phyloP scores from a whole-genome alignment of 2,329 filamentous ascomycete species.

The Colletotrichum sp. region DNA sequence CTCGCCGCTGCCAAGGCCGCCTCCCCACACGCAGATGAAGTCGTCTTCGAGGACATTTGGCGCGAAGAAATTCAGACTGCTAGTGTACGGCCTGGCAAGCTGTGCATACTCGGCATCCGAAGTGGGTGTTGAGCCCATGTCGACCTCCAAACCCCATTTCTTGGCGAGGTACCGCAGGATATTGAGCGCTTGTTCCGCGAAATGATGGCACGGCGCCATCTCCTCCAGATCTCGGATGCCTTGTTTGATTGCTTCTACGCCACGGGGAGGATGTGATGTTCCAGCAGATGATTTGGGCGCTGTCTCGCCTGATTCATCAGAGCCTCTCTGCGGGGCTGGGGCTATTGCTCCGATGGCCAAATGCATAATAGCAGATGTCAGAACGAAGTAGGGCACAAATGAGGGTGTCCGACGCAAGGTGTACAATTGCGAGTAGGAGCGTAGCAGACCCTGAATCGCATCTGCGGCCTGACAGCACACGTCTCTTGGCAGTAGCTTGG shows the following conservation, averaged over 20 bases:
- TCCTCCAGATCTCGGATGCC: constrained; percentile 64
- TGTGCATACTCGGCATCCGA: constrained; percentile 41
- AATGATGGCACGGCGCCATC: constrained; percentile 67
- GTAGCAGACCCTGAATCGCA: constrained; percentile 60
- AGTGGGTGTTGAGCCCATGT: constrained; percentile 39
- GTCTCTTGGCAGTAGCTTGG: constrained; percentile 66
- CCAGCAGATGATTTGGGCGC: constrained; percentile 27
- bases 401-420: constrained; percentile 64
- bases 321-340: constrained; percentile 17
- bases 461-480: constrained; percentile 69
- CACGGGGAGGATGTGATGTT: constrained; percentile 41
- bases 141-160: constrained; percentile 63
- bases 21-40: constrained; percentile 53
- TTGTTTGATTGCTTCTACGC: constrained; percentile 52
- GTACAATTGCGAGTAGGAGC: constrained; percentile 64
- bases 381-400: constrained; percentile 67
- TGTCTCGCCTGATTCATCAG: not conserved
- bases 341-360: constrained; percentile 55
- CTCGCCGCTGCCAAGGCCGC: constrained; percentile 12
- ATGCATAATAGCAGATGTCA: constrained; percentile 66
- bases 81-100: constrained; percentile 51
- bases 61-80: constrained; percentile 62
- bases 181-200: constrained; percentile 65
- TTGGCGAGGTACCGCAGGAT: constrained; percentile 63
- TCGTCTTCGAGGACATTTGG: constrained; percentile 55